Base-by-base conservation (phyloP, 495 filamentous ascomycete genomes). In the Penicillium canariense region DNA sequence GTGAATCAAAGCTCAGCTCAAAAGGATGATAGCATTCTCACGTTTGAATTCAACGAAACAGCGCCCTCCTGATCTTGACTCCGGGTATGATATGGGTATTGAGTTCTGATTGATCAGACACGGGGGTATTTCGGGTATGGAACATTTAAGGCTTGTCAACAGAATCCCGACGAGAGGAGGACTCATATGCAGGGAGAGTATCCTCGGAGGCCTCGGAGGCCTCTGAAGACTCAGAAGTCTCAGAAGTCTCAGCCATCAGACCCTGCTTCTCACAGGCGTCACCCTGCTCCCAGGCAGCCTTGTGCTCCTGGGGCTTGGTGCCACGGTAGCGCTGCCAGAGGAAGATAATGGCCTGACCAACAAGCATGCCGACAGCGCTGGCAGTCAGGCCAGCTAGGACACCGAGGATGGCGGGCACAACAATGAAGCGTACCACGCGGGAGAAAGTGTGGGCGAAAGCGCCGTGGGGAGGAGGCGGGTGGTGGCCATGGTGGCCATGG, bases 311-410 rank as follows among this genome's bases (percentile, higher is more conserved):
- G 17, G 58, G 43, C 28, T 61, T 56, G 48, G 61, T 55, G 38
- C 68, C 71, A 52, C 74, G 72, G 61, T 70, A 72, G 36, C 75
- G 73, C 45, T 70, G 69, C 79, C 79, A 82, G 45, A 81, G 25
- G 66, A 75, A 80, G 20, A 81, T 68, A 27, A 77, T 67, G 14
- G 69, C 51, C 64, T 82, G 77, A 35, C 78, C 79, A 15, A 80
- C 69, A 31, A 81, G 58, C 78, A 81, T 82, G 43, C 79, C 79
- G 28, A 82, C 60, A n/a, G 74, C 76, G 49, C 75, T 76, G 34
- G 79, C 78, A 5, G 71, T 68, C 51, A 82, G 59, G 36, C 79
- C 79, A 39, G 77, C 77, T 25, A 77, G 54, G 35, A 81, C 70
- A 36, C 79, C 79, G 7, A 78, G 61, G 11, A 76, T 50, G 18